Evolutionary conservation across 2,329 filamentous ascomycete species (phyloP), one percentile per base, ranked within the genome.

Genomic region (Fusarium tanahbumbuense): DNA sequence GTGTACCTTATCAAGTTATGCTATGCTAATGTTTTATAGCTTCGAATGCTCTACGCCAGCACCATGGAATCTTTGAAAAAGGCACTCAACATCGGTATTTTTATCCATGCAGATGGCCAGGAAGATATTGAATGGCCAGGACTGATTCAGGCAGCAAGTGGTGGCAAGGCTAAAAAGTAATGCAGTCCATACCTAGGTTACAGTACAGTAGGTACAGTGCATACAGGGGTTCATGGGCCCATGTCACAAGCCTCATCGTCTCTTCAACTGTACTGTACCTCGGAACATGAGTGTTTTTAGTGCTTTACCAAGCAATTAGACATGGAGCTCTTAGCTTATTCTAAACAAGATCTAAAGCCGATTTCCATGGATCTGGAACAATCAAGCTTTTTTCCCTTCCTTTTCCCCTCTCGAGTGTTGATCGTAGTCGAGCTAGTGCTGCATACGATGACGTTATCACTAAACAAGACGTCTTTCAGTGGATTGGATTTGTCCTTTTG

Each of bases 41-140:
- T 68, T 32, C 71, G 71, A 11, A 72, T 68, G 70, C 45, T 73
- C 9, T 69, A 73, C n/a, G 70, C 71, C 13, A 73, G 60, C 18
- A 73, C 70, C 2, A 66, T 65, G 55, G 70, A 73, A n/a, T 46
- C 69, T n/a, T 12, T 73, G n/a, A 73, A 71, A 20, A 71, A 37
- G 6, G 59, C 67, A 16, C 30, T 73, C 5, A 71, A 71, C 4
- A 41, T 72, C 9, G 56, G 67, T 1, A 25, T 52, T 11, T 72
- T 65, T 10, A 67, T 71, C 5, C 70, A 73, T 22, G 71, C 70
- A 6, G 71, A 63, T 27, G 42, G 46, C 18, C 47, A 47, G 2
- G 67, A 67, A 4, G 70, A 71, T 1, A 48, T 73, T n/a, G 61
- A 69, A 8, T 69, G 61, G 64, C 53, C 40, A 3, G 50, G 47